Percentiles rank a stretch among this genome's conserved stretches.
Evolutionary conservation across 2,329 filamentous ascomycete species (phyloP).

Genomic region (Celoporthe dispersa): DNA sequence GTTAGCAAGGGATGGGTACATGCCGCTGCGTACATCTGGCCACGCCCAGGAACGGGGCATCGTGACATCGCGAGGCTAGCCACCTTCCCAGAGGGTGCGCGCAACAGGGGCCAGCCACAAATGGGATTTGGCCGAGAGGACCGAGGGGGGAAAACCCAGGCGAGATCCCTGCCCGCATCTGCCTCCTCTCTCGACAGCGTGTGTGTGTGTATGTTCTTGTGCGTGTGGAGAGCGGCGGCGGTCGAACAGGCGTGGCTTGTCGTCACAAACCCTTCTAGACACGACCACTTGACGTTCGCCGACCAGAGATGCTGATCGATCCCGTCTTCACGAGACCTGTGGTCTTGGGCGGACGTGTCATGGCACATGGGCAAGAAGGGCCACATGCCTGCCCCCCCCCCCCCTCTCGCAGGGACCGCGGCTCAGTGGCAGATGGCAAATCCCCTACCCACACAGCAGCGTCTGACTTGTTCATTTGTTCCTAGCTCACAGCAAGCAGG

Average conservation of each 20-base stretch:
- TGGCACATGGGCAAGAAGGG: constrained; percentile 14
- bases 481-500: not conserved
- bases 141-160: not conserved
- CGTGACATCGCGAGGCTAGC: constrained; percentile 22
- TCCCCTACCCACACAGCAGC: not conserved
- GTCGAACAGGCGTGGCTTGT: constrained; percentile 10
- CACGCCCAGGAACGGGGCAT: constrained; percentile 19
- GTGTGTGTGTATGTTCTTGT: constrained; percentile 1
- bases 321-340: constrained; percentile 14
- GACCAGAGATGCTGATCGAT: not conserved
- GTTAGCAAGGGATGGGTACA: constrained; percentile 19
- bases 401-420: constrained; percentile 13
- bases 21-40: constrained; percentile 1
- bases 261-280: not conserved
- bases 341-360: constrained; percentile 7
- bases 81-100: constrained; percentile 21
- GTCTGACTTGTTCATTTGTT: too few species aligned
- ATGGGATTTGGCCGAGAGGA: constrained; percentile 18
- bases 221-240: constrained; percentile 5
- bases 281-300: constrained; percentile 23
- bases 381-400: constrained; percentile 3
- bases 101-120: constrained; percentile 13
- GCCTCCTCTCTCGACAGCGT: not conserved
- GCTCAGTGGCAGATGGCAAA: not conserved
- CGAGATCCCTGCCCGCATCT: constrained; percentile 14